These are phyloP conservation scores for Pseudopediastrum boryanum DNA, from an alignment of 139 green algal genomes.

Conservation along the genomic window DNA sequence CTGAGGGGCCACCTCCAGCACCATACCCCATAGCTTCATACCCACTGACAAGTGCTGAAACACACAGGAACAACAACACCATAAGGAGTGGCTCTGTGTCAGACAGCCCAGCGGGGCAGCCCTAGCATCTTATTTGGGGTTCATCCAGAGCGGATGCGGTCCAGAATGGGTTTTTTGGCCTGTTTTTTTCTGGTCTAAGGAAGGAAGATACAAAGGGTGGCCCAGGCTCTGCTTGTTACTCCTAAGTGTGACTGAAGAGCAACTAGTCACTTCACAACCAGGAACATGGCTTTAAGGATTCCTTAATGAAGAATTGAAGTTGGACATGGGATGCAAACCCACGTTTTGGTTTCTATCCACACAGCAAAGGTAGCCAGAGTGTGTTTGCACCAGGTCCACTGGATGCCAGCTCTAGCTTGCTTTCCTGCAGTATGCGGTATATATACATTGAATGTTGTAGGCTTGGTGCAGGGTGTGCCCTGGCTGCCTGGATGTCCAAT, in stretches of 20 bases:
- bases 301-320: too few relatives aligned
- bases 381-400: not conserved
- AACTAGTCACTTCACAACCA: too few relatives aligned
- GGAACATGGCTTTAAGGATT: too few relatives aligned
- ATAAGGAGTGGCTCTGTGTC: not conserved
- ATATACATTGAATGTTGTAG: not conserved
- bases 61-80: too few relatives aligned
- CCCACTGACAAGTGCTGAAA: constrained; percentile 70
- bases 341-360: too few relatives aligned
- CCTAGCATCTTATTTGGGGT: not conserved
- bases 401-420: not conserved
- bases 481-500: not conserved
- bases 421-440: not conserved
- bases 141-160: not conserved
- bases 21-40: constrained; percentile 73
- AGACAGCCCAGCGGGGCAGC: not conserved
- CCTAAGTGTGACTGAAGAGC: too few relatives aligned
- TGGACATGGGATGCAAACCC: too few relatives aligned
- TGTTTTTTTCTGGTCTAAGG: not conserved
- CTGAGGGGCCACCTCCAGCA: constrained; percentile 71
- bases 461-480: constrained; percentile 8
- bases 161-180: too few relatives aligned
- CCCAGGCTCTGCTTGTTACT: not conserved
- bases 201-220: not conserved
- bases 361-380: not conserved